Evolutionary conservation across 305 asterid genomes (phyloP).

Genomic region (Fraxinus platypoda): DNA sequence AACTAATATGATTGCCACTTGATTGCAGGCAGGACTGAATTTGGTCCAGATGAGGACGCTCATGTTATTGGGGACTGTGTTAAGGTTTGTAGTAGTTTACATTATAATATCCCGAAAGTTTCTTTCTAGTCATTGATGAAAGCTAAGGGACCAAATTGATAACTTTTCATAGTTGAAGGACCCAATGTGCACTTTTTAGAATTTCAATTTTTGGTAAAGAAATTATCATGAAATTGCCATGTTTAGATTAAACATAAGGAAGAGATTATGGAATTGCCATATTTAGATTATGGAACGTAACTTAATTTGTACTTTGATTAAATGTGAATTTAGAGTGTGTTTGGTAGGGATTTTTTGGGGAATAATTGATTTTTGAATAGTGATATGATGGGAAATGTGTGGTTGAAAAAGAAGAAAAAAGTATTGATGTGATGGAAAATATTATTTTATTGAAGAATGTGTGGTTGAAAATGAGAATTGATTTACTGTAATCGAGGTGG

Average conservation of each 20-base stretch:
- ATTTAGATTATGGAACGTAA: no score
- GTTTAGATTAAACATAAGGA: background rate
- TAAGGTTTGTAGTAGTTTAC: conserved; percentile 54
- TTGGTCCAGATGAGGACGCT: conserved; percentile 85
- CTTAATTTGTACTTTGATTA: no score
- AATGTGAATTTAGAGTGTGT: no score
- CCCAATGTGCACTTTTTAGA: background rate
- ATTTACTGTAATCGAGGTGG: no score
- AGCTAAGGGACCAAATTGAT: background rate
- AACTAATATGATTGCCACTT: conserved; percentile 27
- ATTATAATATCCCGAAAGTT: background rate
- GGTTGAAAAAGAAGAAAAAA: no score
- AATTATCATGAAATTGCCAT: background rate
- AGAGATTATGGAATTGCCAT: background rate
- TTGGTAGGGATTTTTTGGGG: no score
- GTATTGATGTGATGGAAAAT: no score
- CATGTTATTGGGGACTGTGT: conserved; percentile 97
- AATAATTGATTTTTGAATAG: no score
- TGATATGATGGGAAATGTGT: no score
- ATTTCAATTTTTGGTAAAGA: no score
- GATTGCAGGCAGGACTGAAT: conserved; percentile 74
- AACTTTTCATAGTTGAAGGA: background rate
- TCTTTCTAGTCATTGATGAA: background rate
- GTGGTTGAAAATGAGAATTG: no score
- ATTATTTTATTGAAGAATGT: no score